Evolutionary conservation across 148 eudicot species (phyloP).

Genomic region (Vaccinium vitisidaea): DNA sequence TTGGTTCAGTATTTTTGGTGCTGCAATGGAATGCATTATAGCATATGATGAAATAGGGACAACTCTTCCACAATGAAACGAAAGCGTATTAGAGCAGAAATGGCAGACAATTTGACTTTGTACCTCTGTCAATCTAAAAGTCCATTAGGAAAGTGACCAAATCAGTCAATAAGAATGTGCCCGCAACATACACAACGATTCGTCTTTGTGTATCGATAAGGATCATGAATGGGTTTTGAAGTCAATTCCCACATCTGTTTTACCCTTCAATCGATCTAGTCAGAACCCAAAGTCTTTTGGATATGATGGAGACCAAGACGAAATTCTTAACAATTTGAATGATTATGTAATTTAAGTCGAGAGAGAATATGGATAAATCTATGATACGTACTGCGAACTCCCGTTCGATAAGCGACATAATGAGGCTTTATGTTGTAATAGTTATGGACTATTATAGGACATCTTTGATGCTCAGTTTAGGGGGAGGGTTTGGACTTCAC

Average conservation of each 20-base stretch:
- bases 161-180: background rate
- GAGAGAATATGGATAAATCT: too few species aligned
- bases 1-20: background rate
- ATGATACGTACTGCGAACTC: too few species aligned
- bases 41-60: background rate
- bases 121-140: background rate
- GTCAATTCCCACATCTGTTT: background rate
- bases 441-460: too few species aligned
- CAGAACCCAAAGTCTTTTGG: background rate
- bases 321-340: background rate
- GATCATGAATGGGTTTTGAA: background rate
- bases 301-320: background rate
- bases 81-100: background rate
- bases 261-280: background rate
- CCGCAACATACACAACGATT: background rate
- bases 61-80: background rate
- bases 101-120: constrained; percentile 20
- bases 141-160: background rate
- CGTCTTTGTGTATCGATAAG: background rate
- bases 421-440: too few species aligned
- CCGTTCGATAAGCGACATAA: too few species aligned
- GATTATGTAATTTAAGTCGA: background rate
- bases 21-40: background rate
- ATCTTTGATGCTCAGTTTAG: too few species aligned
- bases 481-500: too few species aligned